phyloP scores from a whole-genome alignment of 352 stramenopile species.

The Phytophthora quininea region DNA sequence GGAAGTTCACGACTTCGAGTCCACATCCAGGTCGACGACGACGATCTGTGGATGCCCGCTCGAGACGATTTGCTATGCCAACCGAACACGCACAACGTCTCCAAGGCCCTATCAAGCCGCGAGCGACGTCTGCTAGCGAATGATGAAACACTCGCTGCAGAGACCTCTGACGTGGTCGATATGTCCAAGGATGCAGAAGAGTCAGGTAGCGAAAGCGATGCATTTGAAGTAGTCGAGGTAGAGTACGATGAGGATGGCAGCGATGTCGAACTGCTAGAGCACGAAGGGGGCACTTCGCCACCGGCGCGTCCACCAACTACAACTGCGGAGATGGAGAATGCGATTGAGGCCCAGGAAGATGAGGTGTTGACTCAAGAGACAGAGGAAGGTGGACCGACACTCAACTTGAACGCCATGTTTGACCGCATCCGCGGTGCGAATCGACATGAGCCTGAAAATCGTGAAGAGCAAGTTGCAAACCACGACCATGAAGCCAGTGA shows the following conservation, averaged over 20 bases:
- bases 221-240: neutral
- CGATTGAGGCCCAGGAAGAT: too few relatives aligned
- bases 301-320: neutral
- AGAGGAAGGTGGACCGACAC: slow-evolving; percentile 1
- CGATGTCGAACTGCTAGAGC: neutral
- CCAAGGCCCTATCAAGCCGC: slow-evolving; percentile 14
- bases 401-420: slow-evolving; percentile 20
- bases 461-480: slow-evolving; percentile 1
- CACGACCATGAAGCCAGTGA: neutral
- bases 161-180: neutral
- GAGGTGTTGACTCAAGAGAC: too few relatives aligned
- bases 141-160: slow-evolving; percentile 8
- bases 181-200: neutral
- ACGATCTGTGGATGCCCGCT: slow-evolving; percentile 28
- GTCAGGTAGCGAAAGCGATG: neutral
- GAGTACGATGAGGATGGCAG: neutral
- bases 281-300: slow-evolving; percentile 8
- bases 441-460: slow-evolving; percentile 1
- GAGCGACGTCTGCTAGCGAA: slow-evolving; percentile 18
- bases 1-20: slow-evolving; percentile 15
- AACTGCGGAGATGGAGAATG: too few relatives aligned
- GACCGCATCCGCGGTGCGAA: slow-evolving; percentile 12
- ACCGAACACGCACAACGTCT: slow-evolving; percentile 17
- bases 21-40: slow-evolving; percentile 23
- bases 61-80: slow-evolving; percentile 25